Conservation (phyloP, 257 asterid species). For the Henckelia pumila region DNA sequence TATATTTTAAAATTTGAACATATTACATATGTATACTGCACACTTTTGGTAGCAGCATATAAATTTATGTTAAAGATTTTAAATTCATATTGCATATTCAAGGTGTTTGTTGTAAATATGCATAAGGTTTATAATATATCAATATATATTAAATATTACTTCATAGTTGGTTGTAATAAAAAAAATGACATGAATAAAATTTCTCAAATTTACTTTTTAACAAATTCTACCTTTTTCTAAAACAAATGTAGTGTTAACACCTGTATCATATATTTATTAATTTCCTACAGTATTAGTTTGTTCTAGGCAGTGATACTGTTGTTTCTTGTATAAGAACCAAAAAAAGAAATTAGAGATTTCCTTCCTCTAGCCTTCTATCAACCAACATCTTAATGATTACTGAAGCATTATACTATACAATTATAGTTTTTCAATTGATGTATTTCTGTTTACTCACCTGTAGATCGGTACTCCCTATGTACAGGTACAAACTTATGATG, state of each 20-base stretch:
- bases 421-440: background rate
- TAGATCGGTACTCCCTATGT: background rate
- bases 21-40: too few species aligned
- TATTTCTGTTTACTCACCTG: too few species aligned
- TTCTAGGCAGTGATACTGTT: background rate
- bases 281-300: too few species aligned
- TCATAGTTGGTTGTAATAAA: too few species aligned
- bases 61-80: too few species aligned
- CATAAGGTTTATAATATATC: too few species aligned
- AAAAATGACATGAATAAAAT: background rate
- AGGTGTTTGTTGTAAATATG: background rate
- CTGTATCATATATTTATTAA: background rate
- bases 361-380: background rate
- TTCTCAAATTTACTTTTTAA: too few species aligned
- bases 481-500: background rate
- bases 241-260: too few species aligned
- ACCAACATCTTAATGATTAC: background rate
- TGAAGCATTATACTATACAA: background rate
- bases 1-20: too few species aligned
- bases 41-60: background rate
- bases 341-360: too few species aligned
- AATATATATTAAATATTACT: too few species aligned
- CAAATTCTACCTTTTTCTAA: background rate
- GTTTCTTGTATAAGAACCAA: background rate
- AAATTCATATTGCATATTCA: background rate